phyloP scores from a whole-genome alignment of 148 eudicot species.

The Chenopodium formosanum region DNA sequence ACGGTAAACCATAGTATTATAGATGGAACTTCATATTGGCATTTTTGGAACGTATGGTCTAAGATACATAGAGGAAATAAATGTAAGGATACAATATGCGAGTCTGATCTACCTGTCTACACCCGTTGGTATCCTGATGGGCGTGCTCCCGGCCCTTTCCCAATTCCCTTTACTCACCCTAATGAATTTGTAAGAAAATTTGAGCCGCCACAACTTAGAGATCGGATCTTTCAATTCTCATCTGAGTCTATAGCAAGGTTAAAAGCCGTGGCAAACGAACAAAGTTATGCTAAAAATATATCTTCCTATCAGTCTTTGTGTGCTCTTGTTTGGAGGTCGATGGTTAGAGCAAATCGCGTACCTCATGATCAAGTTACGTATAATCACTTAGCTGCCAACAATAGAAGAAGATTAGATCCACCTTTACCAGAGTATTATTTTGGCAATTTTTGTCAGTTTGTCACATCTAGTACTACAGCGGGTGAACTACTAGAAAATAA shows the following conservation, averaged over 20 bases:
- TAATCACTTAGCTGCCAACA: slow-evolving; percentile 2
- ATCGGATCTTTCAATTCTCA: slow-evolving; percentile 28
- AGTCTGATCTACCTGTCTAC: neutral
- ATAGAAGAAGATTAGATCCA: slow-evolving; percentile 27
- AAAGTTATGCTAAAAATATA: slow-evolving; percentile 6
- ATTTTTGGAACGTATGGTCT: slow-evolving; percentile 22
- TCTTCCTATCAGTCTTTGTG: slow-evolving; percentile 29
- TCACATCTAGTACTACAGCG: neutral
- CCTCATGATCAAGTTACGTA: slow-evolving; percentile 6
- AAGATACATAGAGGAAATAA: slow-evolving; percentile 17
- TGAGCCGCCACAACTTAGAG: slow-evolving; percentile 14
- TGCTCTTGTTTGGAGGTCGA: slow-evolving; percentile 33
- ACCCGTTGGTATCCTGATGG: slow-evolving; percentile 14
- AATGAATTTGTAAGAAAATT: slow-evolving; percentile 2
- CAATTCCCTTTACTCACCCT: slow-evolving; percentile 17
- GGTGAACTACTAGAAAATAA: slow-evolving; percentile 4
- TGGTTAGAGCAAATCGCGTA: slow-evolving; percentile 13
- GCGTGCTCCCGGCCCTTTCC: neutral
- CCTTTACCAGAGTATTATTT: slow-evolving; percentile 31
- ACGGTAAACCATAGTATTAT: slow-evolving; percentile 11
- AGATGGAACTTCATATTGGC: slow-evolving; percentile 23
- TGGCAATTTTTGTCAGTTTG: slow-evolving; percentile 11
- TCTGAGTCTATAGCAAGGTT: slow-evolving; percentile 22
- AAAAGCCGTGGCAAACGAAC: slow-evolving; percentile 26
- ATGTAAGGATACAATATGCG: neutral